Base-by-base conservation (phyloP, 139 green algal species). In the Deuterostichococcus epilithicus region DNA sequence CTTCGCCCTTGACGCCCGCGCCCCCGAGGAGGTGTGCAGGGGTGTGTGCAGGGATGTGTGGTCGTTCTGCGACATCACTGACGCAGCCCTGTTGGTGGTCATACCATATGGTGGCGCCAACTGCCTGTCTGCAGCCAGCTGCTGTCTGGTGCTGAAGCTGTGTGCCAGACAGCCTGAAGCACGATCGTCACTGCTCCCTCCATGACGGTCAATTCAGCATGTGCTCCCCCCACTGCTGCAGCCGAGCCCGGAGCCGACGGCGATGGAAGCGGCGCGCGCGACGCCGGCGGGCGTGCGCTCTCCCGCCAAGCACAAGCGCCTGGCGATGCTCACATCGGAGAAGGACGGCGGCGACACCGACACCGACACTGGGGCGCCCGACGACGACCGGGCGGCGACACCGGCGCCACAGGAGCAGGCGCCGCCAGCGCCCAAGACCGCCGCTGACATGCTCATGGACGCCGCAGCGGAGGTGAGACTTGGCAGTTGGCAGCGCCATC, bases 1-100 rank as follows among this genome's bases (percentile, higher is more conserved):
- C 74, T 96, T 98, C 75, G 90, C 89, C 38, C 74, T 97, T 72
- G 80, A 81, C 22, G 20, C 71, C 33, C 87, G 85, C 68, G 76
- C 68, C 1, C 70, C 83, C 15, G 74, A 81, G 52, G 78, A 85
- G 73, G 18, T 30, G 18, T n/a, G 52, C 18, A 30, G 8, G 3
- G 20, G 28, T 13, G 18, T 5, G 18, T 63, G 52, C 52, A 63
- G 5, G 20, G 3, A 28, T 63, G 18, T n/a, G 28, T n/a, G n/a
- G n/a, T n/a, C n/a, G n/a, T n/a, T n/a, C n/a, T n/a, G n/a, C n/a
- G n/a, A n/a, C n/a, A n/a, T n/a, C n/a, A n/a, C n/a, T n/a, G n/a
- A n/a, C n/a, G n/a, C n/a, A n/a, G n/a, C n/a, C n/a, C n/a, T n/a
- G n/a, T n/a, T n/a, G n/a, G n/a, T n/a, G n/a, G n/a, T n/a, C n/a